Evolutionary conservation across 257 asterid genomes (phyloP), one percentile per base, ranked within the genome.

Genomic region (Fraxinus anomala): DNA sequence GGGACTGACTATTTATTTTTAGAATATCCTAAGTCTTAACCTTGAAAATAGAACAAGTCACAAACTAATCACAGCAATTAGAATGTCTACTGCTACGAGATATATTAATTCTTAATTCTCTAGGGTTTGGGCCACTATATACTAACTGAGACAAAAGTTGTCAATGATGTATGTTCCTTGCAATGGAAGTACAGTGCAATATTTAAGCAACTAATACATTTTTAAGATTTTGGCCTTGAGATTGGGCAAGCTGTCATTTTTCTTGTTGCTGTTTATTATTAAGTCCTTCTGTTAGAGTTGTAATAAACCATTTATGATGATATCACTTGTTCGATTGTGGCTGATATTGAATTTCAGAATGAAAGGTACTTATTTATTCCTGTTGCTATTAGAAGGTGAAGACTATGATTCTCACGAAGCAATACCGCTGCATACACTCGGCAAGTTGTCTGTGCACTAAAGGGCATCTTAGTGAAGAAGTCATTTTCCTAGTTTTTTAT

Each of bases 381-480:
- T 84, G 80, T 68, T 83, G 80, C 79, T 78, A 21, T 72, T 79
- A 42, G 83, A 81, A 87, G 89, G 87, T 76, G 77, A 76, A 61
- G 75, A 77, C 71, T 67, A 93, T 96, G 97, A 86, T 82, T 54
- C 80, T 90, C 61, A 86, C 91, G 2, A 95, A 95, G 86, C 96
- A 95, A 68, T 89, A 91, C 85, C 93, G 99, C n/a, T 95, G 99
- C 87, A 68, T 90, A 80, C 99, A 95, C 89, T 95, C 99, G 13
- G 82, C 94, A 28, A 89, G 86, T 76, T 95, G 99, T 76, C 78
- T 74, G 76, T 95, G 99, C 80, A 89, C 97, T 30, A 95, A 93
- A 89, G 97, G 98, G 49, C 96, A 95, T 88, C 94, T 93, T 7
- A 73, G 76, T 4, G 96, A 91, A 87, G 98, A 93, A 82, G 84